These are phyloP conservation scores for Botrytis sinoallii DNA, from an alignment of 2,329 filamentous ascomycete species.

Conservation along the genomic window DNA sequence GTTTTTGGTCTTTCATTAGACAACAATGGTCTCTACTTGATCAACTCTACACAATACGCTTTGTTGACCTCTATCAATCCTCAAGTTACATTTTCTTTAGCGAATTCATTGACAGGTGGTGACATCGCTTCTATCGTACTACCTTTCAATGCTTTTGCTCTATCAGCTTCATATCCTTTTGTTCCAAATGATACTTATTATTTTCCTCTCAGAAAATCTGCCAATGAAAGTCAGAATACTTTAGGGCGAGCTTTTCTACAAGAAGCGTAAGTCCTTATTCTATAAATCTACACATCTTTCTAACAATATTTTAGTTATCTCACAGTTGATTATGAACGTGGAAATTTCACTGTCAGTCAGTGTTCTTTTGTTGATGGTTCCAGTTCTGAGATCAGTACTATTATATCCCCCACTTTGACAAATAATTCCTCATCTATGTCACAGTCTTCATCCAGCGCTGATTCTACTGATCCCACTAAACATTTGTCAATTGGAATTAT, in stretches of 20 bases:
- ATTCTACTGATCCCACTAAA: background rate
- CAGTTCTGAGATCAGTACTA: constrained; percentile 19
- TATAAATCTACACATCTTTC: background rate
- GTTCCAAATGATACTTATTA: constrained; percentile 46
- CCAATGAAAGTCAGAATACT: constrained; percentile 39
- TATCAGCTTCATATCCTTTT: constrained; percentile 27
- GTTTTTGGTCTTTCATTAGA: constrained; percentile 64
- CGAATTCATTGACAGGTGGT: constrained; percentile 22
- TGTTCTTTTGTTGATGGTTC: constrained; percentile 26
- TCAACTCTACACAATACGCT: constrained; percentile 46
- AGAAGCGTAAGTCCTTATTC: constrained; percentile 35
- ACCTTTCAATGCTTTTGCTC: constrained; percentile 33
- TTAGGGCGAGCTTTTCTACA: constrained; percentile 42
- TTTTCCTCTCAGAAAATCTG: constrained; percentile 40
- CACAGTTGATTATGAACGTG: constrained; percentile 34
- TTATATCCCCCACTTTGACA: constrained; percentile 21
- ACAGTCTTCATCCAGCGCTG: background rate
- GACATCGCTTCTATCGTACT: constrained; percentile 35
- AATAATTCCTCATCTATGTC: constrained; percentile 33
- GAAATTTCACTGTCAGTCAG: constrained; percentile 34
- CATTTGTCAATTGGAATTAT: constrained; percentile 4
- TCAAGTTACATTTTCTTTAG: constrained; percentile 34
- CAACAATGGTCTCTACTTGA: constrained; percentile 58
- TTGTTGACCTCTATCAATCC: constrained; percentile 31
- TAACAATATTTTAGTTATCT: constrained; percentile 27